Conservation (phyloP, 345 rosid species). For the Raphanus sativus region DNA sequence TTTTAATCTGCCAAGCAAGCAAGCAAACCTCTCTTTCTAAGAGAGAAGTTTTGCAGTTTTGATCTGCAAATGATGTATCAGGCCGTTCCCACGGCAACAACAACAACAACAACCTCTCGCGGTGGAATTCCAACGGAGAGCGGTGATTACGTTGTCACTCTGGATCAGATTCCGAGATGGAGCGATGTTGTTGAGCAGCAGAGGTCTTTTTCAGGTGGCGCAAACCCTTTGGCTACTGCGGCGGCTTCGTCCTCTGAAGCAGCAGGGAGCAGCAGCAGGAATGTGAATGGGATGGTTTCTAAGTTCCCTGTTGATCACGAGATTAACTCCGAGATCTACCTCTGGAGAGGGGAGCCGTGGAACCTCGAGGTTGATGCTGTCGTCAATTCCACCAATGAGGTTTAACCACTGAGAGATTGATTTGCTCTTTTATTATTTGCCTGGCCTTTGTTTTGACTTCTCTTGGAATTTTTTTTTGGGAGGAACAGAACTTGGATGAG, state of each 20-base stretch:
- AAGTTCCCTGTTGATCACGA: conserved; percentile 89
- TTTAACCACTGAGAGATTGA: no score
- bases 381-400: conserved; percentile 98
- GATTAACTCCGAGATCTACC: conserved; percentile 73
- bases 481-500: conserved; percentile 80
- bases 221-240: conserved; percentile 66
- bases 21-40: background rate
- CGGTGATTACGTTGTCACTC: conserved; percentile 65
- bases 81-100: conserved; percentile 54
- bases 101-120: conserved; percentile 34
- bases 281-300: conserved; percentile 64
- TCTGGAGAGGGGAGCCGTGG: conserved; percentile 98
- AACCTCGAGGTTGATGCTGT: conserved; percentile 97
- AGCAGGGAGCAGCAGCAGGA: conserved; percentile 50
- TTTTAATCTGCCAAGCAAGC: no score
- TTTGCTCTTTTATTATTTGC: background rate
- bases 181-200: conserved; percentile 60
- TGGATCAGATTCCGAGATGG: conserved; percentile 95
- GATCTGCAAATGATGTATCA: conserved; percentile 59
- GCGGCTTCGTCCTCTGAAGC: conserved; percentile 42
- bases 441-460: background rate
- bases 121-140: conserved; percentile 61
- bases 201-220: conserved; percentile 30
- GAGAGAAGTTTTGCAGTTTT: conserved; percentile 17
- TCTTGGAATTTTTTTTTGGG: conserved; percentile 31